Conservation (phyloP, 176 grass and related monocot species). For the Carex kokanica region DNA sequence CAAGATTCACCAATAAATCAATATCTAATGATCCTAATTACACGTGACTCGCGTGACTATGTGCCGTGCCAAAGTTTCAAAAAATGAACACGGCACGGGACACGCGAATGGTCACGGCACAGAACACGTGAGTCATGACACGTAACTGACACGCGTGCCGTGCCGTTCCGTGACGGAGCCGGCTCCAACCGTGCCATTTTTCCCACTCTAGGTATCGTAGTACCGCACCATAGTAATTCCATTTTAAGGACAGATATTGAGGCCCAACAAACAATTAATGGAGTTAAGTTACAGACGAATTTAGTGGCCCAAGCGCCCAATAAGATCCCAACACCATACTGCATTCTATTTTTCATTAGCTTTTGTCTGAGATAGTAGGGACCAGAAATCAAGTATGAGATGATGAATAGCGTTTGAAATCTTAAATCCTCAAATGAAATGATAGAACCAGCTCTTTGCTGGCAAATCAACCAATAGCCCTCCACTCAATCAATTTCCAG, state of each 20-base stretch:
- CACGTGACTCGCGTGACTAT: too few species aligned
- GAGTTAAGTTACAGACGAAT: background rate
- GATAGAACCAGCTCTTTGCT: background rate
- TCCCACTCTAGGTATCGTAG: background rate
- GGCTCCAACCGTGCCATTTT: too few species aligned
- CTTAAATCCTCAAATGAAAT: conserved; percentile 12
- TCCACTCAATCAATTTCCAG: background rate
- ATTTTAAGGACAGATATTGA: background rate
- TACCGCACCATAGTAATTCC: background rate
- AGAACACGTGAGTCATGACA: too few species aligned
- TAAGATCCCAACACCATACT: background rate
- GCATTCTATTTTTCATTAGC: background rate
- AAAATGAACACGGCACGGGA: too few species aligned
- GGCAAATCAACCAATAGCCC: background rate
- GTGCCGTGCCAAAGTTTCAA: too few species aligned
- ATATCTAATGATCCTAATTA: too few species aligned
- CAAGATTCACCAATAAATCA: too few species aligned
- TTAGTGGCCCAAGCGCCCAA: background rate
- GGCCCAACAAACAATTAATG: background rate
- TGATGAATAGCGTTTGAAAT: background rate
- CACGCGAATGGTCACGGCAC: too few species aligned
- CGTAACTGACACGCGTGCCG: too few species aligned
- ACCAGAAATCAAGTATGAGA: background rate
- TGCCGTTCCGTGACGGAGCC: too few species aligned
- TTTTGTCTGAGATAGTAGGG: background rate